Percentiles rank a stretch among this genome's conserved stretches.
Conservation (phyloP, 2,329 filamentous ascomycete genomes). For the Aspergillus phoenicis region DNA sequence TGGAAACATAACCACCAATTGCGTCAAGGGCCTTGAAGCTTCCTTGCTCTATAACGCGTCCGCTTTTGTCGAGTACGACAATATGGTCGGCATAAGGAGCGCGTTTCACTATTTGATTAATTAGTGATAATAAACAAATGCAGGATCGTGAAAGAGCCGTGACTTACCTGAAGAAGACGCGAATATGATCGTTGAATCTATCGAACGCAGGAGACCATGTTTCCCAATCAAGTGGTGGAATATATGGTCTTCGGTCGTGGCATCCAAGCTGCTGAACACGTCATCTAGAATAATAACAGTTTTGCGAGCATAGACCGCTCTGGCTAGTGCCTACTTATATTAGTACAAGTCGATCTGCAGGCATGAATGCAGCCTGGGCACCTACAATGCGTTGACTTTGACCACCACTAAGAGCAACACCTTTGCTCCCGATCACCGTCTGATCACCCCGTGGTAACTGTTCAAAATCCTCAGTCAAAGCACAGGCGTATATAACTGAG, state of each 20-base stretch:
- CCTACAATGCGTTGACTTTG: slow-evolving; percentile 55
- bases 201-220: slow-evolving; percentile 49
- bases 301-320: slow-evolving; percentile 54
- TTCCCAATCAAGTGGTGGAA: slow-evolving; percentile 51
- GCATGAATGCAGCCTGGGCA: slow-evolving; percentile 3
- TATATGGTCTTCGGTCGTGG: slow-evolving; percentile 52
- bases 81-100: slow-evolving; percentile 48
- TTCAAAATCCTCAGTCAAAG: slow-evolving; percentile 43
- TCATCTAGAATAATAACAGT: slow-evolving; percentile 55
- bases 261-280: slow-evolving; percentile 55
- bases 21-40: slow-evolving; percentile 40
- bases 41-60: slow-evolving; percentile 47
- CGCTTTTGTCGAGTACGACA: slow-evolving; percentile 41
- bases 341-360: neutral
- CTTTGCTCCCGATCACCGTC: slow-evolving; percentile 55
- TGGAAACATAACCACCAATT: slow-evolving; percentile 45
- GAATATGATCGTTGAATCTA: slow-evolving; percentile 44
- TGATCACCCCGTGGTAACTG: slow-evolving; percentile 46
- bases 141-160: neutral
- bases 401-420: slow-evolving; percentile 55
- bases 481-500: slow-evolving; percentile 40
- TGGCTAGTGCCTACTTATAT: slow-evolving; percentile 47
- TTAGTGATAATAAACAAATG: neutral
- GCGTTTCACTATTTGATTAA: slow-evolving; percentile 35
- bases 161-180: slow-evolving; percentile 40